Evolutionary conservation across 2,329 filamentous ascomycete species (phyloP), one percentile per base, ranked within the genome.

Genomic region (Metarhizium album): DNA sequence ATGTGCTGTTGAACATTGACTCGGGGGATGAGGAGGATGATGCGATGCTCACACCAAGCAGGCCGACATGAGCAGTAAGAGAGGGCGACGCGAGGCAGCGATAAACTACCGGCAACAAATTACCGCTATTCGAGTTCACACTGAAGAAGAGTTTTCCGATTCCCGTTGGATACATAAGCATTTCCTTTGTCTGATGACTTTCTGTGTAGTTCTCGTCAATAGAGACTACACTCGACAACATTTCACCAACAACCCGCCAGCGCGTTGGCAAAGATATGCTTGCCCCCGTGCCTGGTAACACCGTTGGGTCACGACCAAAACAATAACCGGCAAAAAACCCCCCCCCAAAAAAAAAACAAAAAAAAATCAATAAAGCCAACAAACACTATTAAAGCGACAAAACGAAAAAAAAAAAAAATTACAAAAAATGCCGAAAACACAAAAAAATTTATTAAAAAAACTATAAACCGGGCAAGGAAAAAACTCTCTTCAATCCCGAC

Each of bases 1-100:
- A 79, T 59, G 78, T 73, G 2, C 56, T 77, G 9, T 62, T 81
- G 31, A 74, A 77, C 50, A 63, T 65, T 7, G 65, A 68, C 40
- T 65, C 64, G 9, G 64, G 47, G 42, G 60, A 67, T 22, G 64
- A 67, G 46, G 64, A 66, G 29, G 61, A 64, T 47, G 55, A 59
- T 43, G 59, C 59, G 2, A 52, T 64, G 16, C 60, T 59, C 13
- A 60, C 60, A 24, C 42, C 49, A 2, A 24, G 20, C 20, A 48
- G 48, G 37, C 23, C 22, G 11, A n/a, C 20, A 46, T 33, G 45
- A 47, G 38, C 11, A 20, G 16, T 24, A 24, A 11, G 13, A 13
- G 22, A 43, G 9, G 20, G 18, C 4, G 22, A 24, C 13, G 40
- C 40, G 9, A 24, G 22, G 13, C 20, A 24, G 13, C 9, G 13